These are phyloP conservation scores for Paragyromitra xinjiangensis DNA, from an alignment of 495 filamentous ascomycete species.

Conservation along the genomic window DNA sequence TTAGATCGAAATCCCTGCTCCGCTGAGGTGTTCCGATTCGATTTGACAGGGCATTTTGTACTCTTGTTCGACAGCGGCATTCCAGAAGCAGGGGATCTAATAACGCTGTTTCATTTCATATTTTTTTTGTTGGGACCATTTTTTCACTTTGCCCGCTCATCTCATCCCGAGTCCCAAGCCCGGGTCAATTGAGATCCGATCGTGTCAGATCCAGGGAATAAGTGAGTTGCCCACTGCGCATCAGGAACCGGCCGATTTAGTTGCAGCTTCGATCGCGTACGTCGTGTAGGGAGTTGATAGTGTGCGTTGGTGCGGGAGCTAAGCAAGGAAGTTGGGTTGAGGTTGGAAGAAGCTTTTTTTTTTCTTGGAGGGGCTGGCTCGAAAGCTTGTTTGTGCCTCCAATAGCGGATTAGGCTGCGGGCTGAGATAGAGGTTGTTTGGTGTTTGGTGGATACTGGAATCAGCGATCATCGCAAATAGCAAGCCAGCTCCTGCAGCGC, in stretches of 20 bases:
- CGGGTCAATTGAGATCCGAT: constrained; percentile 45
- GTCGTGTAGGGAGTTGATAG: constrained; percentile 43
- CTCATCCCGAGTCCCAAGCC: constrained; percentile 36
- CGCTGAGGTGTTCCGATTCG: constrained; percentile 24
- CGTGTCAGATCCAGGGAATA: constrained; percentile 36
- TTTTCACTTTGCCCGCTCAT: constrained; percentile 25
- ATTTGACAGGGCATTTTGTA: constrained; percentile 39
- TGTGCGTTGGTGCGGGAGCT: constrained; percentile 49
- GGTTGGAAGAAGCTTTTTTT: constrained; percentile 51
- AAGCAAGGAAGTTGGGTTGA: constrained; percentile 48
- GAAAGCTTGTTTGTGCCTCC: constrained; percentile 51
- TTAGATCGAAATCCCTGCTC: constrained; percentile 52
- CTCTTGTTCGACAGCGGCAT: constrained; percentile 42
- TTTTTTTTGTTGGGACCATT: constrained; percentile 19
- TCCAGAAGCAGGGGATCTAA: constrained; percentile 36
- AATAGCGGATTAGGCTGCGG: constrained; percentile 42
- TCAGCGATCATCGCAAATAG: constrained; percentile 42
- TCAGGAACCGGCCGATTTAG: constrained; percentile 43
- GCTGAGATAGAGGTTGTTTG: constrained; percentile 46
- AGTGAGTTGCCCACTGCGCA: constrained; percentile 28
- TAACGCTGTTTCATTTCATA: constrained; percentile 17
- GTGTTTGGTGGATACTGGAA: constrained; percentile 39
- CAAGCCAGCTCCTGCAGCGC: constrained; percentile 35
- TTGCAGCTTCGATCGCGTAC: constrained; percentile 51
- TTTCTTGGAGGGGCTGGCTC: constrained; percentile 40